Evolutionary conservation across 192 early-diverging fungal genomes (phyloP).

Genomic region (Phlyctochytrium arcticum): DNA sequence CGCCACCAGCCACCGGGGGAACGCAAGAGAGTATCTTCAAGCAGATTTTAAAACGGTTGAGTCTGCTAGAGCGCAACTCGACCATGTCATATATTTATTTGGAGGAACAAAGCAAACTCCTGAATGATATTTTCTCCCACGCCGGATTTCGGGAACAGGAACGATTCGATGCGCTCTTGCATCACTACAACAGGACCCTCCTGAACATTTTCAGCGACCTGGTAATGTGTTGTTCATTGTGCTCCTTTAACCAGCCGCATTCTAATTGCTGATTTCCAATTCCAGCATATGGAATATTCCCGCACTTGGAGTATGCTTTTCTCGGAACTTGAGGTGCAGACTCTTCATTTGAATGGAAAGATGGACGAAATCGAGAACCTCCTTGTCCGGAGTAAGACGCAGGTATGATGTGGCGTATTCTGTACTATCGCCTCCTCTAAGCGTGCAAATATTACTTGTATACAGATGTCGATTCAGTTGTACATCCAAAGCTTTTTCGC

Average conservation of each 20-base stretch:
- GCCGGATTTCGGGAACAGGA: conserved; percentile 22
- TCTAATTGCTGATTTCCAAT: neutral
- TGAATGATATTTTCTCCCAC: conserved; percentile 34
- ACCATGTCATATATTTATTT: conserved; percentile 47
- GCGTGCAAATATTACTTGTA: too few species aligned
- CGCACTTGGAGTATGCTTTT: conserved; percentile 1
- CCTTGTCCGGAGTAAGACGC: neutral
- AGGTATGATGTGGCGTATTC: too few species aligned
- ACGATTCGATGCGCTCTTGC: conserved; percentile 22
- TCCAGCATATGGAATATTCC: conserved; percentile 19
- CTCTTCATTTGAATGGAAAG: neutral
- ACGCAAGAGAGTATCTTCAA: conserved; percentile 86
- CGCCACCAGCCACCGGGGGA: conserved; percentile 19
- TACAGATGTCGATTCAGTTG: too few species aligned
- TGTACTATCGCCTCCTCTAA: too few species aligned
- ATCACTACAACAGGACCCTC: conserved; percentile 30
- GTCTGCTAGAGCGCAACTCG: conserved; percentile 73
- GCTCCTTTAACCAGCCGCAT: neutral
- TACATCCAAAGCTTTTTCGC: too few species aligned
- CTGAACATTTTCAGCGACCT: conserved; percentile 32
- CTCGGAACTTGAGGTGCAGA: conserved; percentile 4
- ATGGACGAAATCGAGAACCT: conserved; percentile 7
- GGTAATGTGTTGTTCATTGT: conserved; percentile 16
- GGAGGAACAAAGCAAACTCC: conserved; percentile 38
- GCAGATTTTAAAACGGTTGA: conserved; percentile 82